Base-by-base conservation (phyloP, 2,329 filamentous ascomycete genomes). In the Plenodomus biglobosus region DNA sequence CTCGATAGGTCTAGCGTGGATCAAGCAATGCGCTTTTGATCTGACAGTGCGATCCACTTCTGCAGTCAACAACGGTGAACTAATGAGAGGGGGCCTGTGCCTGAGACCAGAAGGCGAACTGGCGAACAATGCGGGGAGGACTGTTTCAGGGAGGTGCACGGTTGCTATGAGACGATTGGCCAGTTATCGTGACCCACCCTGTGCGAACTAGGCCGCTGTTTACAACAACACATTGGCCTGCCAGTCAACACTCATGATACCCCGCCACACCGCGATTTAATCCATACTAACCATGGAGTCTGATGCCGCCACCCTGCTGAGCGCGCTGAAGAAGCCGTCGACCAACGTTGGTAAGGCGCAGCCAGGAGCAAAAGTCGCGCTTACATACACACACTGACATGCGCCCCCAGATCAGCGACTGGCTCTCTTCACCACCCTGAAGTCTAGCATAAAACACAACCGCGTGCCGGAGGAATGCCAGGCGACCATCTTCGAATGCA, bases 391-490 rank as follows among this genome's bases (percentile, higher is more conserved):
- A 32, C 27, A 32, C 27, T 32, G 87, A 92, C 63, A 74, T 79
- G 42, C 91, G 91, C 69, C 80, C 90, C 55, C 78, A 83, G 27
- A 56, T 40, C 49, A 46, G 21, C 50, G 50, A 17, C 50, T 53
- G 17, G 36, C 42, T 17, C 81, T 83, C 44, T 83, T 96, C 61
- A 88, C 85, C 50, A 80, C 78, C 63, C 78, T 92, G 73, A 95
- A 96, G 75, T 91, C 88, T 37, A 83, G 85, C 70, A 96, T 96
- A 78, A 96, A 96, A 73, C 91, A 95, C 73, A 87, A 88, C 69
- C 91, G 91, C 76, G 89, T 96, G 38, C 90, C 90, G 52, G 90
- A 95, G 58, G 73, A 75, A 45, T 81, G 81, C 62, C 82, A 95
- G 61, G 75, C 83, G 20, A 78, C 83, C 48, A 83, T 96, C 55